Evolutionary conservation across 352 stramenopile species (phyloP), one percentile per base, ranked within the genome.

Genomic region (Phytophthora hibernalis): DNA sequence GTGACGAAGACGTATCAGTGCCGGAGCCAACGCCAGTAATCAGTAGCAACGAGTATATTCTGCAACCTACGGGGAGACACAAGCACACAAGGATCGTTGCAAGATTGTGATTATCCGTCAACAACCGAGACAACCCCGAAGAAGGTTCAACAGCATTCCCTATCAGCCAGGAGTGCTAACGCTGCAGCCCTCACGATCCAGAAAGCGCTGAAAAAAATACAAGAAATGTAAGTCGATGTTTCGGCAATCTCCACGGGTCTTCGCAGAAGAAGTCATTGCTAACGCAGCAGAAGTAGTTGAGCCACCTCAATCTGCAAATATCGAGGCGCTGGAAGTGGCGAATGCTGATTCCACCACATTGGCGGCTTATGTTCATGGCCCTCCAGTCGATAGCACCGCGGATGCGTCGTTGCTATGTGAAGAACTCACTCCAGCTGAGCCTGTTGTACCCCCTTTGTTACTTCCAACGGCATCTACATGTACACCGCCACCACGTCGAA

Each of bases 161-260:
- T 43, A 44, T n/a, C 30, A 47, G 42, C 42, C 6, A 53, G 49
- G 30, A 68, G 31, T 26, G 54, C 50, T 7, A 61, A 82, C 13
- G 65, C 57, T 18, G 76, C 79, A 2, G 79, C 79, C 0, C 40
- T 22, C 11, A 88, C 70, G 3, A 85, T 88, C 16, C 77, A 85
- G 22, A 76, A 80, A 20, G 79, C 72, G 5, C 16, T 88, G 49
- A 83, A 82, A 52, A 76, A 77, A 68, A 9, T 79, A 67, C 42
- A 76, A 67, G 53, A 61, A 73, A 30, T 77, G 69, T 31, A 69
- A 76, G 21, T 77, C 76, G 47, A 65, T 85, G 37, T 77, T 86
- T 22, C 74, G 80, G 10, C 68, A 81, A 52, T 83, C 80, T 8
- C 73, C 77, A 13, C 74, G 75, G 20, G 65, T 88, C 5, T 76